Conservation (phyloP, 371 early-diverging fungal genomes). For the Actinomucor elegans region DNA sequence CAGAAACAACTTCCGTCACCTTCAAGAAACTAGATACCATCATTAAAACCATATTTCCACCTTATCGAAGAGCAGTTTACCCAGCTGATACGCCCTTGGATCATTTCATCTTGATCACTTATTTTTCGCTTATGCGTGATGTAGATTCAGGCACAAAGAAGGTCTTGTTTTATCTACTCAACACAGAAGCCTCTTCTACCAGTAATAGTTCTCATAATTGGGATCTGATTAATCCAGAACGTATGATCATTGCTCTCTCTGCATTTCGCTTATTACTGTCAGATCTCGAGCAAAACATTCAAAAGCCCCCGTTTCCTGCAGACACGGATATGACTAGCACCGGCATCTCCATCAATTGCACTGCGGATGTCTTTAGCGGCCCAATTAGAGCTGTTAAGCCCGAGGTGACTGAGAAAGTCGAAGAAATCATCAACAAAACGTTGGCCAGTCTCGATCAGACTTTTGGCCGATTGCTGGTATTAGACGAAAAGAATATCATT, state of each 20-base stretch:
- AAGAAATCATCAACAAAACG: slow-evolving; percentile 56
- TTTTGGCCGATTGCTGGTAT: slow-evolving; percentile 48
- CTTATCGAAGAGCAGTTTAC: slow-evolving; percentile 63
- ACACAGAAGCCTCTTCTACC: slow-evolving; percentile 41
- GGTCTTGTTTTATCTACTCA: slow-evolving; percentile 68
- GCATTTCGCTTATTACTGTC: slow-evolving; percentile 72
- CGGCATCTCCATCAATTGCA: slow-evolving; percentile 32
- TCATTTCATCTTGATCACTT: slow-evolving; percentile 79
- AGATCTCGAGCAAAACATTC: slow-evolving; percentile 62
- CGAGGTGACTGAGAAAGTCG: slow-evolving; percentile 56
- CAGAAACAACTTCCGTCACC: slow-evolving; percentile 62
- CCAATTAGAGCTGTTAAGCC: slow-evolving; percentile 40
- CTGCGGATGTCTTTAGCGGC: slow-evolving; percentile 40
- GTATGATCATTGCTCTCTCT: slow-evolving; percentile 73
- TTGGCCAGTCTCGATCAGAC: slow-evolving; percentile 55
- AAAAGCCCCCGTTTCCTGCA: slow-evolving; percentile 57
- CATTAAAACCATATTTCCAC: slow-evolving; percentile 70
- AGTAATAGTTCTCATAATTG: slow-evolving; percentile 47
- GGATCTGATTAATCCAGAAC: slow-evolving; percentile 69
- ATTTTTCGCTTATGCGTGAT: slow-evolving; percentile 77
- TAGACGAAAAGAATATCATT: slow-evolving; percentile 55
- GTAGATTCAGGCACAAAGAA: slow-evolving; percentile 80
- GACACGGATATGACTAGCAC: slow-evolving; percentile 48
- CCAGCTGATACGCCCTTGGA: slow-evolving; percentile 75
- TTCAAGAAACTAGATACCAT: slow-evolving; percentile 66